A percentile compares a stretch with the other conserved stretches of the same genome.
These are phyloP conservation scores for Sporothrix luriei DNA, from an alignment of 2,329 filamentous ascomycete genomes.

Conservation along the genomic window DNA sequence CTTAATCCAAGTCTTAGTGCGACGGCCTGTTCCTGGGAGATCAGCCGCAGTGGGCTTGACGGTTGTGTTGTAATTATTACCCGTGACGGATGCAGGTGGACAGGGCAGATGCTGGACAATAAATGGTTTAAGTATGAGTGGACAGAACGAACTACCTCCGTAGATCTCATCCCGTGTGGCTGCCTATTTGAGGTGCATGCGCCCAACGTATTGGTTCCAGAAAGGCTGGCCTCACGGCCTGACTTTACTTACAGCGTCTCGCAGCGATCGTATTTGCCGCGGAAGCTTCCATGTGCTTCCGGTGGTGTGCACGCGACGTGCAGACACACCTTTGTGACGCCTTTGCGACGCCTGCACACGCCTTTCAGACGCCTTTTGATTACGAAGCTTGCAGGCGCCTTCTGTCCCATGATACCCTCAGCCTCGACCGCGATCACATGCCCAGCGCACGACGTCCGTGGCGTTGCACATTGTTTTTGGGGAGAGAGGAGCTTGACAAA, in stretches of 20 bases:
- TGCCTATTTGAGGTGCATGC: constrained; percentile 21
- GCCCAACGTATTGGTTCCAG: constrained; percentile 4
- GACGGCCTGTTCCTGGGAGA: constrained; percentile 28
- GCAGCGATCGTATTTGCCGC: background rate
- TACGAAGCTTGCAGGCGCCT: background rate
- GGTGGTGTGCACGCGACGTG: constrained; percentile 25
- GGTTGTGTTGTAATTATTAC: background rate
- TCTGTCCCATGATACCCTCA: constrained; percentile 17
- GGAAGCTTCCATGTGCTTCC: constrained; percentile 4
- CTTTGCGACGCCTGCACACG: background rate
- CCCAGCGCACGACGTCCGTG: background rate
- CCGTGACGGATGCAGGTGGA: constrained; percentile 1
- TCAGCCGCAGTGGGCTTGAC: constrained; percentile 27
- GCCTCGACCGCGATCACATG: constrained; percentile 16
- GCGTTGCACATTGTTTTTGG: background rate
- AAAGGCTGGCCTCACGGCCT: background rate
- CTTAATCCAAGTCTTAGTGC: constrained; percentile 6
- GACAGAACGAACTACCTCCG: background rate
- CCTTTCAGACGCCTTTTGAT: constrained; percentile 12
- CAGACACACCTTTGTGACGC: background rate
- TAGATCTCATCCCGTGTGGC: background rate
- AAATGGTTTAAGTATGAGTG: background rate
- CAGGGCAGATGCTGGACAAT: background rate
- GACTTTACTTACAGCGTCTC: background rate
- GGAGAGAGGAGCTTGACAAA: background rate